Evolutionary conservation across 257 asterid genomes (phyloP), one percentile per base, ranked within the genome.

Genomic region (Solanum medicagineum): DNA sequence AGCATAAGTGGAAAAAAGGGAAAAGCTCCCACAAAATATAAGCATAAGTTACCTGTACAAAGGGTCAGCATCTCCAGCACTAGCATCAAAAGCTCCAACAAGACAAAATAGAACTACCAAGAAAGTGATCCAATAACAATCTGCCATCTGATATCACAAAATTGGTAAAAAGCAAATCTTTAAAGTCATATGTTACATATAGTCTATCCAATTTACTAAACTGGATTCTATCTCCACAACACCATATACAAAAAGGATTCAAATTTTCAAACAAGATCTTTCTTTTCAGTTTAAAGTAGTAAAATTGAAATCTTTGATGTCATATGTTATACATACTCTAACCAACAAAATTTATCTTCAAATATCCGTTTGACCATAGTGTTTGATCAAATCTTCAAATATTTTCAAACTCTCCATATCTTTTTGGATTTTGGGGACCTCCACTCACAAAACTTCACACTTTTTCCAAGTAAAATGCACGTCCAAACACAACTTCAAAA

Each of bases 21-120:
- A 79, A 9, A 53, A 26, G 5, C 16, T 22, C 4, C 3, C 53
- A 68, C 16, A 80, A 70, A 3, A 51, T 40, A 83, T 0, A 53
- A 20, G 19, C 65, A 47, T 49, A 53, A 66, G 14, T 54, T 86
- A 88, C 92, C 87, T 63, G 75, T 89, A 89, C 3, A 79, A 81
- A 79, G 92, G 92, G 19, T 89, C 88, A 82, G 89, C 90, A 86
- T 89, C 92, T 29, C 92, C 92, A 85, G 86, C 89, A 83, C 92
- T 89, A 79, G 92, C 92, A 79, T 89, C 86, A 74, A 89, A 59
- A 62, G 60, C 83, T 86, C 89, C 82, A 57, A 86, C n/a, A 62
- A 89, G 85, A 74, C 84, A 89, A 53, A 81, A 86, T 80, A 82
- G n/a, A 70, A 81, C 89, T 32, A 85, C 20, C 65, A 79, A 19